Base-by-base conservation (phyloP, 768 basidiomycete genomes). In the Mycena haematopus region DNA sequence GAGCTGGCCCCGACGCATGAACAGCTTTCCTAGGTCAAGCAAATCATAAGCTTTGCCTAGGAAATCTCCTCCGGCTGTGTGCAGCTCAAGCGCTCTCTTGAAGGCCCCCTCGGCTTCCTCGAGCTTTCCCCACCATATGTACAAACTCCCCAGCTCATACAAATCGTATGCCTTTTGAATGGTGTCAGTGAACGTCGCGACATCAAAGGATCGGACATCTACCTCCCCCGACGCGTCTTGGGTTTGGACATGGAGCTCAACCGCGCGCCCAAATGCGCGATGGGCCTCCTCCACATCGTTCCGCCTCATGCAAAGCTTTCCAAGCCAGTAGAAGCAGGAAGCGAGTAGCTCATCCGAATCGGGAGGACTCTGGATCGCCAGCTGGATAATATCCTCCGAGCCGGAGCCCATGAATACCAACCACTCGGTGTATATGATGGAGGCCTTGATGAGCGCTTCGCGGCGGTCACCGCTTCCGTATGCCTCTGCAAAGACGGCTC, bases 251-350 rank as follows among this genome's bases (percentile, higher is more conserved):
- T 67, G 65, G 3, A 63, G 55, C 46, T 60, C 25, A 10, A 60
- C 35, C 22, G 65, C 65, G 1, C 42, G 49, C 29, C 6, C 27
- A 29, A 67, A 67, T 19, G 65, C 65, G 4, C 33, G 50, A 56
- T 67, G 65, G 0, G 65, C 65, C 25, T 59, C 62, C 25, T 57
- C 55, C 9, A 58, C 38, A 42, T 63, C 65, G 36, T 67, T 67
- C 13, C 65, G 62, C 21, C 65, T 46, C 58, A 67, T 60, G 15
- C 65, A 67, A 15, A 67, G 62, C 46, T 58, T 53, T 33, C 65
- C 65, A 21, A 63, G 54, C 65, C 65, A 67, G 55, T 63, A 67
- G 50, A 60, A 63, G 52, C 65, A 67, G 17, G 65, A 50, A 2
- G 65, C 56, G 3, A 63, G 52, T 15, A 63, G 21, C 49, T 52